A percentile compares a stretch with the other conserved stretches of the same genome.
Conservation (phyloP, 306 rosid genomes). For the Vigna trinervia region DNA sequence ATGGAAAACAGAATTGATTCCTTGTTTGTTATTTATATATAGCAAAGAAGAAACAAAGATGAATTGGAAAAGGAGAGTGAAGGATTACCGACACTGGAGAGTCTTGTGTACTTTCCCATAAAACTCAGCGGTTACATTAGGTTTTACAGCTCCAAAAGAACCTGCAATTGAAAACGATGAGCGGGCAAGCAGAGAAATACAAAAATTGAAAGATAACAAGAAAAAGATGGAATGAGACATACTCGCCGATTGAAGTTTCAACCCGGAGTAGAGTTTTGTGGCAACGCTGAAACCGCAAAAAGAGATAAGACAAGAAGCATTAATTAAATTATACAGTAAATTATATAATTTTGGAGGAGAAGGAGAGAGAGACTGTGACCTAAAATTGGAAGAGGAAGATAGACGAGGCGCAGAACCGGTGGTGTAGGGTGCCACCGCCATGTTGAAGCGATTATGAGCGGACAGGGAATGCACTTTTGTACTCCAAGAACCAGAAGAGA, state of each 20-base stretch:
- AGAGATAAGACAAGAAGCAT: constrained; percentile 8
- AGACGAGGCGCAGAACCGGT: constrained; percentile 52
- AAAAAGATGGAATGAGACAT: constrained; percentile 13
- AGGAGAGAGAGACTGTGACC: constrained; percentile 47
- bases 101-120: constrained; percentile 70
- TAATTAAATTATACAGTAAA: background rate
- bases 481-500: background rate
- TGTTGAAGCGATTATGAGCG: background rate
- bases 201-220: constrained; percentile 14
- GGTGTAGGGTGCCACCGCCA: constrained; percentile 71
- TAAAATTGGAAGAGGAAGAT: constrained; percentile 54
- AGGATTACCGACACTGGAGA: constrained; percentile 66
- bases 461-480: constrained; percentile 24
- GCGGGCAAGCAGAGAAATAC: background rate
- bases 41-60: constrained; percentile 1
- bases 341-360: background rate
- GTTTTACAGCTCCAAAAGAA: constrained; percentile 62
- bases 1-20: constrained; percentile 1
- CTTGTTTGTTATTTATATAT: too few relatives aligned
- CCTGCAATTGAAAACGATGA: constrained; percentile 48
- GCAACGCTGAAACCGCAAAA: constrained; percentile 51
- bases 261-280: constrained; percentile 73
- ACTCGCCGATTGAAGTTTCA: constrained; percentile 79
- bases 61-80: constrained; percentile 1
- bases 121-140: constrained; percentile 72